These are phyloP conservation scores for Tolypocladium ovalisporum DNA, from an alignment of 2,329 filamentous ascomycete genomes.

Conservation along the genomic window DNA sequence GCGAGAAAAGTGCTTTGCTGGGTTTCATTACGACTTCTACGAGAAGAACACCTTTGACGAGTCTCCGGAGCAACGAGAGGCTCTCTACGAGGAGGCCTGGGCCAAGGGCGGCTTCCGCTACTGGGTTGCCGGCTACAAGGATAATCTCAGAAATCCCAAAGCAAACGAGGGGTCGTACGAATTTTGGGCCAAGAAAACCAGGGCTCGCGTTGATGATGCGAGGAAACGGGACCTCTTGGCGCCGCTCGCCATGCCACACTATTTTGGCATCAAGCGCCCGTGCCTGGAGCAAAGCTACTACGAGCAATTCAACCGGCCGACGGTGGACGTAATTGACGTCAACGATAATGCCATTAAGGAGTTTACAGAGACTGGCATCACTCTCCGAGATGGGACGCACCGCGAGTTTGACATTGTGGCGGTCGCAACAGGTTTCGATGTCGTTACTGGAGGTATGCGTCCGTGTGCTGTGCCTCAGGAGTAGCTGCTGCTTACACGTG, in stretches of 20 bases:
- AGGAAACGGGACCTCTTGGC: conserved; percentile 38
- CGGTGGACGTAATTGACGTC: conserved; percentile 31
- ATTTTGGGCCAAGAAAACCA: conserved; percentile 43
- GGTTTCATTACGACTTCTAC: conserved; percentile 46
- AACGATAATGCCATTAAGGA: conserved; percentile 26
- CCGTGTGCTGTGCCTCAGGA: background rate
- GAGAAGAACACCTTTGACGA: conserved; percentile 47
- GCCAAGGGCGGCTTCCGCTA: conserved; percentile 41
- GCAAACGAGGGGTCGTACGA: conserved; percentile 43
- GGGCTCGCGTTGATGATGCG: conserved; percentile 37
- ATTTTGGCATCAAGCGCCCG: conserved; percentile 41
- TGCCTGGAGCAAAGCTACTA: conserved; percentile 32
- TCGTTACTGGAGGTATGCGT: conserved; percentile 22
- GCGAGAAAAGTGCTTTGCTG: conserved; percentile 42
- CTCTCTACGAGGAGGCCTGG: conserved; percentile 38
- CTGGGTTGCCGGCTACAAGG: conserved; percentile 44
- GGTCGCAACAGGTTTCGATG: conserved; percentile 33
- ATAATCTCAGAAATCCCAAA: conserved; percentile 31
- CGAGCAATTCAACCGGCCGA: conserved; percentile 33
- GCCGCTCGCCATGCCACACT: conserved; percentile 38
- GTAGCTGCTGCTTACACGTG: background rate
- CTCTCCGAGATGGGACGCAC: conserved; percentile 26
- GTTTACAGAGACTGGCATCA: conserved; percentile 30
- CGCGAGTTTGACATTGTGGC: conserved; percentile 33
- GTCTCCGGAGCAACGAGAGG: conserved; percentile 34